A percentile compares a stretch with the other conserved stretches of the same genome.
These are phyloP conservation scores for Endocarpon pusillum DNA, from an alignment of 495 filamentous ascomycete species.

Conservation along the genomic window DNA sequence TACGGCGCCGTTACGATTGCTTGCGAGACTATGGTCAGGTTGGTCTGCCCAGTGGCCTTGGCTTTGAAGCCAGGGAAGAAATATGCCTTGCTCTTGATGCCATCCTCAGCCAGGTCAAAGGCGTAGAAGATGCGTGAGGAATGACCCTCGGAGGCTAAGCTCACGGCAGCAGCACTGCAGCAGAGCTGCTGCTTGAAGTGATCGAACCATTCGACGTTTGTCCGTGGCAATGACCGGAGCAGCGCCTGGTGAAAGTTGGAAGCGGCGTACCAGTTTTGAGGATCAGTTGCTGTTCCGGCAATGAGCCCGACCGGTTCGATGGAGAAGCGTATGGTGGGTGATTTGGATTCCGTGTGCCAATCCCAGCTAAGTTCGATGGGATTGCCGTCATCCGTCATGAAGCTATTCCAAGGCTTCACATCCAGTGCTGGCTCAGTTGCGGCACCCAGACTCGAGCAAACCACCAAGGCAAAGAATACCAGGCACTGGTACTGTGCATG, in stretches of 20 bases:
- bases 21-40: conserved; percentile 8
- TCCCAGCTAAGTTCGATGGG: conserved; percentile 23
- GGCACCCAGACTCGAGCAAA: conserved; percentile 1
- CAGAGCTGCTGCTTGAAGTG: conserved; percentile 10
- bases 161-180: not conserved
- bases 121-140: conserved; percentile 13
- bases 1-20: conserved; percentile 8
- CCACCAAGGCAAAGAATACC: conserved; percentile 1
- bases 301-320: conserved; percentile 15
- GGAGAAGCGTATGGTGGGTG: conserved; percentile 15
- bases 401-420: conserved; percentile 14
- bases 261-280: conserved; percentile 8
- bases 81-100: conserved; percentile 12
- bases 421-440: not conserved
- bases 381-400: conserved; percentile 22
- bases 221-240: conserved; percentile 1
- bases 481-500: conserved; percentile 2
- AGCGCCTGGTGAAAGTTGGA: conserved; percentile 5
- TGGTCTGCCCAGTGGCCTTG: conserved; percentile 3
- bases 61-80: conserved; percentile 15
- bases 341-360: conserved; percentile 7
- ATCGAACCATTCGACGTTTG: conserved; percentile 10
- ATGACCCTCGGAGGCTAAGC: conserved; percentile 3
- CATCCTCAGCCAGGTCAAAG: conserved; percentile 13
- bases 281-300: conserved; percentile 14